Percentiles rank a stretch among this genome's conserved stretches.
These are phyloP conservation scores for Pleurozium schreberi DNA, from an alignment of 225 moss, liverwort and hornwort genomes.

Conservation along the genomic window DNA sequence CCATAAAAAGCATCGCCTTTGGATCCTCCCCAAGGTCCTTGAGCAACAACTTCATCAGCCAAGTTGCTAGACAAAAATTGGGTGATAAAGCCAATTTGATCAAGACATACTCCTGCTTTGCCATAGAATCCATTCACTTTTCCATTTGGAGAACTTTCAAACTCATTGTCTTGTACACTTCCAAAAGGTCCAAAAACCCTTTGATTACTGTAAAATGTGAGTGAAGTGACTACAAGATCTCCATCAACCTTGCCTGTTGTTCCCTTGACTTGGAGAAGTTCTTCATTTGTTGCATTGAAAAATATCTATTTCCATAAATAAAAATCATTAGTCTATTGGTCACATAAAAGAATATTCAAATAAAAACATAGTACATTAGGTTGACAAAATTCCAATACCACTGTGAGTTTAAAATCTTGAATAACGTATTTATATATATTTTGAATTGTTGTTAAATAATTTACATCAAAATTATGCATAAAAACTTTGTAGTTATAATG, in stretches of 20 bases:
- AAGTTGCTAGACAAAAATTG: neutral
- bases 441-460: too few species aligned
- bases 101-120: neutral
- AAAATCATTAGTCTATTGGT: neutral
- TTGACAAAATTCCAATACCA: neutral
- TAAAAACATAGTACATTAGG: rapidly evolving
- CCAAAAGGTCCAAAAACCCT: neutral
- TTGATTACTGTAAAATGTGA: neutral
- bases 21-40: constrained; percentile 1
- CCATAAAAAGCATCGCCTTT: neutral
- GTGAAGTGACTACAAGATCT: neutral
- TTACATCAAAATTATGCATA: neutral
- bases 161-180: neutral
- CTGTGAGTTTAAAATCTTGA: too few species aligned
- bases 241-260: neutral
- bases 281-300: neutral
- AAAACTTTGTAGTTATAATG: neutral
- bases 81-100: neutral
- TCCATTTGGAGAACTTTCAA: neutral
- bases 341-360: neutral
- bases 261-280: neutral
- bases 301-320: neutral
- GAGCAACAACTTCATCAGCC: neutral
- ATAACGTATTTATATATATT: too few species aligned
- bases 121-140: neutral